These are phyloP conservation scores for Citrus hindsii DNA, from an alignment of 345 rosid genomes.

Conservation along the genomic window DNA sequence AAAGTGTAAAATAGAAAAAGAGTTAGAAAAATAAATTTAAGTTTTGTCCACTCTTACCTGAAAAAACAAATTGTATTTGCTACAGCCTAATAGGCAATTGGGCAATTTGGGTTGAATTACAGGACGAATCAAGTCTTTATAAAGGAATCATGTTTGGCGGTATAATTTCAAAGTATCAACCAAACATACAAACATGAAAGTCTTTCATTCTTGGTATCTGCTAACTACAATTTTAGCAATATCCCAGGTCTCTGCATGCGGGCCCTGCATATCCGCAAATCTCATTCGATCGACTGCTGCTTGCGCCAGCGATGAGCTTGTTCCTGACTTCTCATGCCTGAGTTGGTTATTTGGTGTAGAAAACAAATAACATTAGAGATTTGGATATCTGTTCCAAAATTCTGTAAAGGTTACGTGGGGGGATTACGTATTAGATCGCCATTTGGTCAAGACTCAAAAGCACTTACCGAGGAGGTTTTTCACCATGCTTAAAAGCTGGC, in stretches of 20 bases:
- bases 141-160: not conserved
- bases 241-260: too few relatives aligned
- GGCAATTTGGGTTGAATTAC: too few relatives aligned
- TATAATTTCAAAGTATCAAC: not conserved
- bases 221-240: too few relatives aligned
- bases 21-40: too few relatives aligned
- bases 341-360: slow-evolving; percentile 43
- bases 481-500: slow-evolving; percentile 31
- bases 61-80: too few relatives aligned
- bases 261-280: too few relatives aligned
- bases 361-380: slow-evolving; percentile 43
- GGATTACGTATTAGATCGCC: slow-evolving; percentile 49
- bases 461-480: slow-evolving; percentile 30
- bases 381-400: slow-evolving; percentile 41
- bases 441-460: slow-evolving; percentile 39
- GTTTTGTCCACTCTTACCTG: too few relatives aligned
- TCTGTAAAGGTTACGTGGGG: slow-evolving; percentile 48
- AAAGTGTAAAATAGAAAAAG: too few relatives aligned
- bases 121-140: not conserved
- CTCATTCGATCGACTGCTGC: too few relatives aligned
- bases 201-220: not conserved
- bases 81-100: too few relatives aligned
- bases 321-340: not conserved
- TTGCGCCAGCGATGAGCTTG: not conserved
- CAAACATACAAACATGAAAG: not conserved